Evolutionary conservation across 1,139 yeast species (phyloP).

Genomic region (Taphrina betulina): DNA sequence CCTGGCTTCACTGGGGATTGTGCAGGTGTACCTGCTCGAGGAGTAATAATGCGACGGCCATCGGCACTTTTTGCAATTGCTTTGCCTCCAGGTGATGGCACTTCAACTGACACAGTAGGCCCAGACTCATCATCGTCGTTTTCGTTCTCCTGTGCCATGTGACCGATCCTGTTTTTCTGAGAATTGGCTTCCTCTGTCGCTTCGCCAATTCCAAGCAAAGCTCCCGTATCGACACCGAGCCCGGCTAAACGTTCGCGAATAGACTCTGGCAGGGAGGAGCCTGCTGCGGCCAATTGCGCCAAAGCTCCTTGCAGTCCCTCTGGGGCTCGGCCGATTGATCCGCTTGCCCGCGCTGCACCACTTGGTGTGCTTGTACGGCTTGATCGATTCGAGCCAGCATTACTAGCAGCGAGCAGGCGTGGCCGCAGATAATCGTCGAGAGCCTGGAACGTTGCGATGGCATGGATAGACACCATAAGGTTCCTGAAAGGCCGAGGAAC

Average conservation of each 20-base stretch:
- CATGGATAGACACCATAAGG: constrained; percentile 72
- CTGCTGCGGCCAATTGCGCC: constrained; percentile 21
- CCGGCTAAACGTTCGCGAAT: constrained; percentile 12
- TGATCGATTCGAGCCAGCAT: not conserved
- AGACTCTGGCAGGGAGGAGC: constrained; percentile 9
- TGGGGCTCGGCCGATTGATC: not conserved
- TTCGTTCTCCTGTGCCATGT: not conserved
- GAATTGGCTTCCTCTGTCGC: not conserved
- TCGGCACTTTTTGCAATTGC: constrained; percentile 8
- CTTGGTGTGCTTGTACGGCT: constrained; percentile 6
- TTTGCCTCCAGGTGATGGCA: constrained; percentile 1
- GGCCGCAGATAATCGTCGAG: constrained; percentile 56
- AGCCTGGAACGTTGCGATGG: constrained; percentile 78
- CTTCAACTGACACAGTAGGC: constrained; percentile 4
- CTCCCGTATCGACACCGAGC: constrained; percentile 10
- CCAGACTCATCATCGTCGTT: not conserved
- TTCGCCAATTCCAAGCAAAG: not conserved
- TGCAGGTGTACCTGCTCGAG: constrained; percentile 5
- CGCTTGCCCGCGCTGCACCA: not conserved
- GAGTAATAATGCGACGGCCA: constrained; percentile 4
- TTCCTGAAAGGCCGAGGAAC: constrained; percentile 39
- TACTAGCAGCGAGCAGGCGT: constrained; percentile 30
- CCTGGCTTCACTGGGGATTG: not conserved
- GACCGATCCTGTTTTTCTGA: not conserved
- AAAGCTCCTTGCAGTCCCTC: constrained; percentile 12